Evolutionary conservation across 108 stramenopile species (phyloP), one percentile per base, ranked within the genome.

Genomic region (Aureococcus anophagefferens): DNA sequence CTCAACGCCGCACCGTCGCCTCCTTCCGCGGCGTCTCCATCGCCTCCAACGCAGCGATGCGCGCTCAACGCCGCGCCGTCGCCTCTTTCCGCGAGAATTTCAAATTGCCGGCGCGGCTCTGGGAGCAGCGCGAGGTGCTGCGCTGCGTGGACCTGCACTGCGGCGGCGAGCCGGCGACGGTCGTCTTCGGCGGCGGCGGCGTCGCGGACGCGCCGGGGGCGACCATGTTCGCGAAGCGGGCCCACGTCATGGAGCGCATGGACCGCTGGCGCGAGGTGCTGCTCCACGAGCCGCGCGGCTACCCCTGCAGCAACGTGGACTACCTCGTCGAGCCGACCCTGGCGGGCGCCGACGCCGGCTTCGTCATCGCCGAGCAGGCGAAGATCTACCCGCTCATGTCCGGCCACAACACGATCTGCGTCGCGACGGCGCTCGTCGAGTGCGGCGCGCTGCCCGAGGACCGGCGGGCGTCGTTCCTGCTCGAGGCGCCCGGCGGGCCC

Each of bases 401-500:
- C 17, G 77, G 77, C 37, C 73, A 74, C 73, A 78, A 78, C 74
- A 68, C 73, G 32, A 74, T 78, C 29, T 78, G 77, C 62, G 74
- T 70, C 32, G 73, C 73, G 28, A 78, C 77, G 5, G 77, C 68
- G 4, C 59, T 74, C 18, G 35, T 78, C 13, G 77, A 78, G 45
- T 69, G 35, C 69, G 78, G 78, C 16, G 33, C 71, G 37, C 21
- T 76, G 14, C 67, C 72, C 30, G 74, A n/a, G 33, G 36, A 63
- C 17, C 69, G 37, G 28, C 28, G n/a, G 17, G 69, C 59, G 44
- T 29, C 37, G n/a, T 79, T 79, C 62, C 30, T 25, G 35, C 14
- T 73, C 4, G 80, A 81, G 64, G 35, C 72, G 46, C 80, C 80
- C 9, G 74, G 51, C 31, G 80, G 80, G 0, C 35, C 68, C 4